A percentile compares a stretch with the other conserved stretches of the same genome.
Conservation (phyloP, 208 protist species). For the Crithidia mellificae region DNA sequence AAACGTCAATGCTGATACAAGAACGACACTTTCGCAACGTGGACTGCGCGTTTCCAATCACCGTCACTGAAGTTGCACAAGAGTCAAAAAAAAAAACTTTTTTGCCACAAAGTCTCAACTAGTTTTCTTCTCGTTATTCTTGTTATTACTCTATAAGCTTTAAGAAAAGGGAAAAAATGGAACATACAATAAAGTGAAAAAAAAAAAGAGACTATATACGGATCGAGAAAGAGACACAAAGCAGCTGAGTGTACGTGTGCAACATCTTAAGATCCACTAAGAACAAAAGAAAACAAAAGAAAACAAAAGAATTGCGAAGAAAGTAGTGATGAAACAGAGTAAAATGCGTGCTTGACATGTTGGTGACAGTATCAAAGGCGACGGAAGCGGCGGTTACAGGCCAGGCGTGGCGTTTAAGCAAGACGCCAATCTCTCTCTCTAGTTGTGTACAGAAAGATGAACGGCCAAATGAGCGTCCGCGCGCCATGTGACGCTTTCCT, state of each 20-base stretch:
- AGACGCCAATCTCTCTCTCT: too few species aligned
- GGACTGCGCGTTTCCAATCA: background rate
- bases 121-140: background rate
- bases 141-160: background rate
- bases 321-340: background rate
- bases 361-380: background rate
- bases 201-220: background rate
- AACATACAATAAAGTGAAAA: background rate
- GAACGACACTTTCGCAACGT: background rate
- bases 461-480: too few species aligned
- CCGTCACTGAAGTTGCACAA: background rate
- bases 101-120: background rate
- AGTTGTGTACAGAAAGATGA: too few species aligned
- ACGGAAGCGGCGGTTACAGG: background rate
- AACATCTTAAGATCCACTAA: too few species aligned
- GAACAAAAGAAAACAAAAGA: background rate
- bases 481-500: too few species aligned
- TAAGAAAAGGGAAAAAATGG: background rate
- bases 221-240: background rate
- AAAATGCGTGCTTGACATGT: background rate
- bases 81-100: background rate
- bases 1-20: background rate
- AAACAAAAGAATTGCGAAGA: background rate
- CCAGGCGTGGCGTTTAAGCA: too few species aligned
- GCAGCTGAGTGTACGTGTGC: background rate